Evolutionary conservation across 441 rosid genomes (phyloP).

Genomic region (Croton laevigatus): DNA sequence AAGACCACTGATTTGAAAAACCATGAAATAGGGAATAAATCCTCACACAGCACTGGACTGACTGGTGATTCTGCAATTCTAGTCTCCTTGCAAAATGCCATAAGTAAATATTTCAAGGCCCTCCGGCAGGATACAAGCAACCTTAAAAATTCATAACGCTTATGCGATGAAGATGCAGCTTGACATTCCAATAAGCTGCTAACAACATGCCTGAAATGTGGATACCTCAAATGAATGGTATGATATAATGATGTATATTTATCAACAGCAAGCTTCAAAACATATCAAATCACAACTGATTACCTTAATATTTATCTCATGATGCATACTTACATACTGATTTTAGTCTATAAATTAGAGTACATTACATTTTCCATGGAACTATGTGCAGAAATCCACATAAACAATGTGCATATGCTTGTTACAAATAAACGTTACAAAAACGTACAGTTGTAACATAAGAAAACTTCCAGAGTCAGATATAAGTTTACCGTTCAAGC

Average conservation of each 20-base stretch:
- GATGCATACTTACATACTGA: background rate
- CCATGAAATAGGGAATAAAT: slow-evolving; percentile 53
- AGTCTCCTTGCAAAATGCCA: slow-evolving; percentile 42
- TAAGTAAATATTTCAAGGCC: slow-evolving; percentile 60
- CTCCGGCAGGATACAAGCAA: slow-evolving; percentile 69
- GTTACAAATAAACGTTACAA: background rate
- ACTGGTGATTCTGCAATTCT: slow-evolving; percentile 34
- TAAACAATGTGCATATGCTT: background rate
- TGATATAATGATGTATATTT: slow-evolving; percentile 13
- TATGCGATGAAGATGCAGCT: slow-evolving; percentile 32
- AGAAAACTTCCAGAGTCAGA: background rate
- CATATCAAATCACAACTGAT: background rate
- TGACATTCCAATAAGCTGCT: slow-evolving; percentile 38
- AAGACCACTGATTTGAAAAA: slow-evolving; percentile 62
- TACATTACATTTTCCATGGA: background rate
- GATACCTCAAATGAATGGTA: slow-evolving; percentile 19
- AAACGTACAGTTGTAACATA: background rate
- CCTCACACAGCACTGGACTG: slow-evolving; percentile 43
- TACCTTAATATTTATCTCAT: background rate
- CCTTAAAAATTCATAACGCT: slow-evolving; percentile 43
- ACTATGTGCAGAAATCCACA: background rate
- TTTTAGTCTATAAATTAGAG: background rate
- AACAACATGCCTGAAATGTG: slow-evolving; percentile 47
- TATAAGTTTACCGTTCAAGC: slow-evolving; percentile 64
- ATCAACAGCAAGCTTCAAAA: slow-evolving; percentile 13